Base-by-base conservation (phyloP, 805 yeast species). In the Wickerhamiella alocasiicola region DNA sequence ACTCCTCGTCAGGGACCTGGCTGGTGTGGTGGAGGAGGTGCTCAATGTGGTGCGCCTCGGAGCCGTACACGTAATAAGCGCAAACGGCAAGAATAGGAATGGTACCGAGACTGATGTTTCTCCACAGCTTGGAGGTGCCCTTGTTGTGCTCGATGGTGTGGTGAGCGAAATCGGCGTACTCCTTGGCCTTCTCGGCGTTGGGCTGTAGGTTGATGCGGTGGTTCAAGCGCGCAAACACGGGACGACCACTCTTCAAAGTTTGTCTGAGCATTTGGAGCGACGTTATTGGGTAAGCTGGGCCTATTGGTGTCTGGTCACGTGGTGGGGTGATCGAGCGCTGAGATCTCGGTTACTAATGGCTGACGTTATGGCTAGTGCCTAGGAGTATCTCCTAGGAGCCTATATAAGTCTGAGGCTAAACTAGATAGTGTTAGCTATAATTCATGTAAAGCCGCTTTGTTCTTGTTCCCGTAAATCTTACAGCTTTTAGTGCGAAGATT, bases 1-100 rank as follows among this genome's bases (percentile, higher is more conserved):
- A 82, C 60, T 87, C 94, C 54, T 79, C 88, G 61, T 87, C 96
- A 25, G 84, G 62, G 44, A 83, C 67, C 54, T 68, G 68, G 39
- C 63, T 59, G 29, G 50, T 47, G 33, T 36, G 39, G 56, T 77
- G 78, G 52, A 61, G 66, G 52, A 61, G 66, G 72, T 91, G 98
- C 56, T 78, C 72, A 52, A 91, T 85, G 64, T 91, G 98, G 63
- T 80, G 83, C 55, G 70, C 65, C 70, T 88, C 98, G 58, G 79
- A 70, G 54, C 72, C 74, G 64, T 72, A 77, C 42, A 91, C 83
- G 68, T 84, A 84, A 57, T 78, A 70, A 36, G 91, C 81, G 50
- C 88, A 71, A 55, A 74, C 70, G 44, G 71, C 63, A 53, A 87
- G 74, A 40, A 82, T 81, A 54, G 98, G 98, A 37, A 79, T 61